Evolutionary conservation across 345 rosid species (phyloP).

Genomic region (Psidium guajava): DNA sequence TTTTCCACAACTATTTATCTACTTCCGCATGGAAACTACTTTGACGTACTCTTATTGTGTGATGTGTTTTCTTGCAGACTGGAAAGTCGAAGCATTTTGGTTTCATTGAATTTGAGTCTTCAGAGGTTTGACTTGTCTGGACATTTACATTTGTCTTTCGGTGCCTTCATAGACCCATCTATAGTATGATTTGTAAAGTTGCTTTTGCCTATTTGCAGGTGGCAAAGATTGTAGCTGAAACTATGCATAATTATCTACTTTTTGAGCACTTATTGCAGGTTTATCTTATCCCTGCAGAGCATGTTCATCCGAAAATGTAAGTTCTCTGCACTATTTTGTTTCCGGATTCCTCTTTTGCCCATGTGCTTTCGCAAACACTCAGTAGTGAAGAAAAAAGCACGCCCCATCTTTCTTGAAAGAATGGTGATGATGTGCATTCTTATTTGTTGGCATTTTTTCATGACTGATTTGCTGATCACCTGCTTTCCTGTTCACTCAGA

Average conservation of each 20-base stretch:
- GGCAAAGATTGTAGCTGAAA: constrained; percentile 85
- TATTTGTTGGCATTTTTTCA: not conserved
- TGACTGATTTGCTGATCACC: not conserved
- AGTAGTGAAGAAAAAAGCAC: not conserved
- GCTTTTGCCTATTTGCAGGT: constrained; percentile 38
- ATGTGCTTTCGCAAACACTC: not conserved
- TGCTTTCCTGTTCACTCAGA: constrained; percentile 15
- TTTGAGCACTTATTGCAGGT: constrained; percentile 84
- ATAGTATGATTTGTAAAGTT: not conserved
- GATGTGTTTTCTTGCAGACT: constrained; percentile 38
- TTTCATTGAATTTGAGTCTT: constrained; percentile 67
- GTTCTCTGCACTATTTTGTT: not conserved
- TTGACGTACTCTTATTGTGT: not conserved
- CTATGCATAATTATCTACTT: constrained; percentile 77
- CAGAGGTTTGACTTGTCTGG: constrained; percentile 43
- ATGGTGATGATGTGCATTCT: not conserved
- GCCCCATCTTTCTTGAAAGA: not conserved
- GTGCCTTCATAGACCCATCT: not conserved
- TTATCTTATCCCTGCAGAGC: constrained; percentile 47
- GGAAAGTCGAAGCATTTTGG: constrained; percentile 95
- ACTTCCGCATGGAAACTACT: not conserved
- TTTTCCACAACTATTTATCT: not conserved
- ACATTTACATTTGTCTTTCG: not conserved
- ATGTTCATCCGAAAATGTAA: constrained; percentile 83
- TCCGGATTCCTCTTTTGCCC: not conserved